phyloP scores from a whole-genome alignment of 2,329 filamentous ascomycete genomes.

The Claviceps pusilla region DNA sequence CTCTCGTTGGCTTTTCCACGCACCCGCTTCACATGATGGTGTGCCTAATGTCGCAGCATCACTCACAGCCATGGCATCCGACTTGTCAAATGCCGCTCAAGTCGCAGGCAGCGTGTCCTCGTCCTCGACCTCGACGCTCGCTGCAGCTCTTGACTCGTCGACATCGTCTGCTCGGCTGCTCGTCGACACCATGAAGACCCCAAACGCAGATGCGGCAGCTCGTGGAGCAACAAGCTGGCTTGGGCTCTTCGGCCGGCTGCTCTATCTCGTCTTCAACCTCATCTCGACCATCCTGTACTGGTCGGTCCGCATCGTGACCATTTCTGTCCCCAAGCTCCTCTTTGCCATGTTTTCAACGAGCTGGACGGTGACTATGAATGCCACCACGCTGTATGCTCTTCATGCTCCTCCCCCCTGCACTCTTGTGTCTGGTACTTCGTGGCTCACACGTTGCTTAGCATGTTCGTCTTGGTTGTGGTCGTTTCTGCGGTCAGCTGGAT shows the following conservation, averaged over 20 bases:
- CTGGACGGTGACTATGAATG: conserved; percentile 96
- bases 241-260: conserved; percentile 38
- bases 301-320: conserved; percentile 69
- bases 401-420: background rate
- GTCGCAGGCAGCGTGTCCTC: conserved; percentile 19
- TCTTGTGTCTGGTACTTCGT: background rate
- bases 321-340: conserved; percentile 76
- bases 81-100: conserved; percentile 22
- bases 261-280: conserved; percentile 40
- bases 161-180: conserved; percentile 17
- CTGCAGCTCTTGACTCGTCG: conserved; percentile 17
- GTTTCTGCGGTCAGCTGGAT: conserved; percentile 87
- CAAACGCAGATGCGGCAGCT: conserved; percentile 18
- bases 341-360: conserved; percentile 85
- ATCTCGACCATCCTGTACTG: conserved; percentile 54
- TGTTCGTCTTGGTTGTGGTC: conserved; percentile 61
- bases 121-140: too few species aligned
- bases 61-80: conserved; percentile 26
- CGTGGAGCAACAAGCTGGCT: conserved; percentile 39
- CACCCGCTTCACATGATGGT: conserved; percentile 22
- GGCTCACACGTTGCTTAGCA: conserved; percentile 27
- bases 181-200: conserved; percentile 23
- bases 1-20: conserved; percentile 9
- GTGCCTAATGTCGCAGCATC: conserved; percentile 14
- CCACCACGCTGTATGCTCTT: conserved; percentile 72